Percentiles rank a stretch among this genome's conserved stretches.
phyloP scores from a whole-genome alignment of 2,329 filamentous ascomycete species.

The Nemania bipapillata region DNA sequence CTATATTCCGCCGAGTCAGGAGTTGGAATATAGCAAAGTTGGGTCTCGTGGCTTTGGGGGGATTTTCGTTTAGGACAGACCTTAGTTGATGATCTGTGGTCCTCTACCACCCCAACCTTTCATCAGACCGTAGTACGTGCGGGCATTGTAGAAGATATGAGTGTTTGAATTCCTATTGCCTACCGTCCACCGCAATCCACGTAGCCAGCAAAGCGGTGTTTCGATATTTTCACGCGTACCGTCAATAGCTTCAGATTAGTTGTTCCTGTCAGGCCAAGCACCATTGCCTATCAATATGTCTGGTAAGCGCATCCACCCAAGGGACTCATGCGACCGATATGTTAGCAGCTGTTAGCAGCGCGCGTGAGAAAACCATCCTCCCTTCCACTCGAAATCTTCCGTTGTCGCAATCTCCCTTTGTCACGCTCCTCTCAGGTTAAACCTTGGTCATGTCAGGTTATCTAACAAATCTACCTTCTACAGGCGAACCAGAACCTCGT shows the following conservation, averaged over 20 bases:
- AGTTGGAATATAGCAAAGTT: conserved; percentile 32
- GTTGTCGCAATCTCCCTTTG: too few relatives aligned
- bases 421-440: conserved; percentile 4
- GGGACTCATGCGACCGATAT: conserved; percentile 31
- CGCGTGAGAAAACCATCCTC: conserved; percentile 9
- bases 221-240: conserved; percentile 28
- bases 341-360: conserved; percentile 9
- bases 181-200: conserved; percentile 30
- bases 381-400: conserved; percentile 12
- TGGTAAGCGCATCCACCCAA: conserved; percentile 49
- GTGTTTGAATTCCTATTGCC: conserved; percentile 46
- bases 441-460: conserved; percentile 5
- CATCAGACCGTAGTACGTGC: conserved; percentile 48
- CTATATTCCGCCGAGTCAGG: conserved; percentile 18
- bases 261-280: conserved; percentile 30
- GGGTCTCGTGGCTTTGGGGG: conserved; percentile 35
- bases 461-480: conserved; percentile 44
- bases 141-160: conserved; percentile 51
- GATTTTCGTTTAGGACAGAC: conserved; percentile 35
- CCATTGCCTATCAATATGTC: conserved; percentile 46
- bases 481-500: conserved; percentile 77
- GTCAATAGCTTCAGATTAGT: conserved; percentile 32
- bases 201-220: conserved; percentile 44
- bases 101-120: conserved; percentile 38
- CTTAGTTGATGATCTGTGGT: conserved; percentile 41